These are phyloP conservation scores for Cyclotella cryptica DNA, from an alignment of 108 stramenopile genomes.

Conservation along the genomic window DNA sequence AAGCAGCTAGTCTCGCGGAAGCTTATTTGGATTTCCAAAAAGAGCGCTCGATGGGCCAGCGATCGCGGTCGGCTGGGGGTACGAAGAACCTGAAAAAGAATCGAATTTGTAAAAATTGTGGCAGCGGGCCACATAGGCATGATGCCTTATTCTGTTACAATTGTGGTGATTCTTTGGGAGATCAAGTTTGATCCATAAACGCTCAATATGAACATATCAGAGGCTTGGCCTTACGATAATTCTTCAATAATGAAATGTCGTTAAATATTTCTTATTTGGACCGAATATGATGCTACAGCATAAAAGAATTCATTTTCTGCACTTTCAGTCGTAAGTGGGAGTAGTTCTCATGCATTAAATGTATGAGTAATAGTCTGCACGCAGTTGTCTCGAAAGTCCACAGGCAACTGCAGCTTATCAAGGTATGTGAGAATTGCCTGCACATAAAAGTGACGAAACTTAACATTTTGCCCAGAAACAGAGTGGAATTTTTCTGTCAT, in stretches of 20 bases:
- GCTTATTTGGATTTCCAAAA: constrained; percentile 50
- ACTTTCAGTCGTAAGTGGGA: neutral
- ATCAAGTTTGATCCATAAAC: neutral
- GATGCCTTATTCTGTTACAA: constrained; percentile 65
- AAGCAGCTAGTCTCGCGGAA: constrained; percentile 60
- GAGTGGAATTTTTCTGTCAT: constrained; percentile 37
- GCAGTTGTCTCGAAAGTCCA: constrained; percentile 33
- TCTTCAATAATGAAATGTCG: too few relatives aligned
- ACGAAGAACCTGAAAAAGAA: constrained; percentile 8
- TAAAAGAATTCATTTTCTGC: too few relatives aligned
- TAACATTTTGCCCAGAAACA: constrained; percentile 26
- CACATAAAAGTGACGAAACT: constrained; percentile 34
- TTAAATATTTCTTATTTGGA: too few relatives aligned
- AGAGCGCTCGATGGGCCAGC: constrained; percentile 25
- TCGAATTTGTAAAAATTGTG: constrained; percentile 54
- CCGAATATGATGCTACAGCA: too few relatives aligned
- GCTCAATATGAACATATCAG: too few relatives aligned
- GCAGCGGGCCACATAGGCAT: constrained; percentile 58
- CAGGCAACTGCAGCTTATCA: constrained; percentile 25
- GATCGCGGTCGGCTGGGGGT: constrained; percentile 22
- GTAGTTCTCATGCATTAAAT: constrained; percentile 22
- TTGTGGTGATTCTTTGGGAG: constrained; percentile 49
- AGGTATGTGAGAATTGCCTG: constrained; percentile 28
- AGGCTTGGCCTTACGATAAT: too few relatives aligned
- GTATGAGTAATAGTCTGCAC: constrained; percentile 35